Evolutionary conservation across 805 yeast genomes (phyloP), one percentile per base, ranked within the genome.

Genomic region (Yarrowia sp.): DNA sequence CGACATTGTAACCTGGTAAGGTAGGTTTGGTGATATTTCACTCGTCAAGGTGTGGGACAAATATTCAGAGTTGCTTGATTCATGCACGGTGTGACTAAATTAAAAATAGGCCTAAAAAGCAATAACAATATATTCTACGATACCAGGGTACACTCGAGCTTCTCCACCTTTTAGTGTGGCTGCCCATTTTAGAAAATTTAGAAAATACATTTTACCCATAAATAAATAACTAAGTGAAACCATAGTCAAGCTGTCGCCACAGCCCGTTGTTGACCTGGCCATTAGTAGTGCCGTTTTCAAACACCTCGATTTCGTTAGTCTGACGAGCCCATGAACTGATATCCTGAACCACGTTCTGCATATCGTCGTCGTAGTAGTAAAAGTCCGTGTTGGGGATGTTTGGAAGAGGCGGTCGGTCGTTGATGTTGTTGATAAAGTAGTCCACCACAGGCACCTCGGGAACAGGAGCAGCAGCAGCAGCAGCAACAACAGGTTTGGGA

Each of bases 301-400:
- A 38, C 17, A 53, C 66, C 35, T 43, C 45, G 7, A 51, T 41
- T 33, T 66, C 67, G 60, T 48, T 67, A 4, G 63, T 47, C 47
- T 55, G 63, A 28, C 67, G 51, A 2, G 72, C 71, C 72, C 72
- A 70, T 14, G 70, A 65, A 4, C 73, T 71, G 32, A 71, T 71
- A 51, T 70, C 72, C 65, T 71, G 73, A 10, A 71, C 71, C 72
- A 71, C 70, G 44, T 71, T 71, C 55, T 65, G 69, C 67, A 69
- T 65, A 35, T 70, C 64, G 32, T 71, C 72, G 50, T 71, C 73
- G 45, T 71, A 71, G 35, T 71, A 70, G 53, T 68, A 69, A 13
- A 55, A 39, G 17, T 55, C 61, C 9, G 31, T 41, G 31, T 36
- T 51, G 45, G 44, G 43, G 17, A 51, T 48, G 55, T 48, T 48